Conservation (phyloP, 2,329 filamentous ascomycete genomes). For the Monosporascus sp. region DNA sequence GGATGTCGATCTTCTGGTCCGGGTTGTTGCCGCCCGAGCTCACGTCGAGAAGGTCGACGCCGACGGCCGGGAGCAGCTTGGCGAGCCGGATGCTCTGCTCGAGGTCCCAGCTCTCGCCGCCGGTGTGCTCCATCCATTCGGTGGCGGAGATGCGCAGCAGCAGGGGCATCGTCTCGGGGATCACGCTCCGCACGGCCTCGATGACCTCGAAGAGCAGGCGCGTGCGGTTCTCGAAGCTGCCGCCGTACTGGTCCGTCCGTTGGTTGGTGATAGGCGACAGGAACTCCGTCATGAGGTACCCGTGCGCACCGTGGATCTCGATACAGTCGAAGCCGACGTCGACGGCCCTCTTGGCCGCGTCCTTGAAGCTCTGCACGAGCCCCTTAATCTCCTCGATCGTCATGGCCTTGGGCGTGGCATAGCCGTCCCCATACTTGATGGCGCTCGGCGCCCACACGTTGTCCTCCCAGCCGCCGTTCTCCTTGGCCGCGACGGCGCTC, state of each 20-base stretch:
- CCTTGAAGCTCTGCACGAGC: constrained; percentile 49
- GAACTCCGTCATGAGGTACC: constrained; percentile 42
- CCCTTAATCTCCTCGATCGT: constrained; percentile 44
- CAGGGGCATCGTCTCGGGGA: constrained; percentile 50
- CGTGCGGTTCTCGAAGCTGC: constrained; percentile 60
- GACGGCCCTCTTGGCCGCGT: constrained; percentile 51
- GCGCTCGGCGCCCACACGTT: constrained; percentile 47
- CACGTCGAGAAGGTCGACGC: constrained; percentile 80
- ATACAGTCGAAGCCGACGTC: constrained; percentile 49
- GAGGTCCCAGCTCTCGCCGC: constrained; percentile 57
- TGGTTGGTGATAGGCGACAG: constrained; percentile 35
- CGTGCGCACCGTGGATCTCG: constrained; percentile 43
- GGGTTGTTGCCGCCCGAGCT: constrained; percentile 68
- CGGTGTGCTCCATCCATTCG: constrained; percentile 53
- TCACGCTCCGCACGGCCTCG: constrained; percentile 42
- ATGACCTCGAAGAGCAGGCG: constrained; percentile 54
- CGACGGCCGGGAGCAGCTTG: constrained; percentile 61
- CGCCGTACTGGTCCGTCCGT: constrained; percentile 53
- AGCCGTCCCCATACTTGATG: constrained; percentile 54
- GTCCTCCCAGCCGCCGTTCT: constrained; percentile 50
- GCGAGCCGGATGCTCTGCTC: constrained; percentile 64
- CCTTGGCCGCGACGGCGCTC: constrained; percentile 48
- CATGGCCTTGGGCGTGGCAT: constrained; percentile 46
- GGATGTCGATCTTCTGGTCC: constrained; percentile 52
- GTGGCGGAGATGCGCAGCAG: constrained; percentile 56